Conservation (phyloP, 805 yeast genomes). For the Schizosaccharomyces octosporus region DNA sequence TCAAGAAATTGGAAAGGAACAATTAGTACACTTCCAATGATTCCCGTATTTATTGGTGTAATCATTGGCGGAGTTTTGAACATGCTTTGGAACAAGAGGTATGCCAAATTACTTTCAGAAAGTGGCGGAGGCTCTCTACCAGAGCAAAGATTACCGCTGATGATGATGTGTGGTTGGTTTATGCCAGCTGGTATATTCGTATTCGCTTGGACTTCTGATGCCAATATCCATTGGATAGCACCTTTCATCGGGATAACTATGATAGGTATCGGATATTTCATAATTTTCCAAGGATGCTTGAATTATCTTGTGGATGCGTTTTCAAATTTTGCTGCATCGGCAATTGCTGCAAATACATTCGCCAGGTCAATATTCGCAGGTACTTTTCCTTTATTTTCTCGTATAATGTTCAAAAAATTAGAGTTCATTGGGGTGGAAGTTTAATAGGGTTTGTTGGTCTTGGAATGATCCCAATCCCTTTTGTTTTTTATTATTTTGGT, state of each 20-base stretch:
- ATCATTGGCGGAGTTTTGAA: conserved; percentile 14
- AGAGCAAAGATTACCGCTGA: conserved; percentile 31
- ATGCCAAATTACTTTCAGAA: conserved; percentile 9
- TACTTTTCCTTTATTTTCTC: conserved; percentile 31
- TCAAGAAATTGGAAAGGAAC: conserved; percentile 15
- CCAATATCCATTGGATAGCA: background rate
- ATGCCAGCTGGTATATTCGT: conserved; percentile 33
- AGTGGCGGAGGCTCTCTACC: conserved; percentile 28
- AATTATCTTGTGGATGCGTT: conserved; percentile 55
- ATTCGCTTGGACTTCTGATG: conserved; percentile 35
- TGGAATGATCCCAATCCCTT: conserved; percentile 30
- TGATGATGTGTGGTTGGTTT: conserved; percentile 20
- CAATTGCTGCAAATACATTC: conserved; percentile 58
- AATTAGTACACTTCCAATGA: conserved; percentile 13
- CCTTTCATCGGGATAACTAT: conserved; percentile 31
- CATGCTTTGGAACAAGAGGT: conserved; percentile 11
- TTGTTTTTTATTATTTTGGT: conserved; percentile 27
- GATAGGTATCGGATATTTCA: conserved; percentile 33
- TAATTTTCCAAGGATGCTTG: conserved; percentile 37
- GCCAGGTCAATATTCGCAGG: conserved; percentile 32
- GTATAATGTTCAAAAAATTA: conserved; percentile 29
- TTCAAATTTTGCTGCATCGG: conserved; percentile 39
- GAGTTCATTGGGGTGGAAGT: conserved; percentile 37
- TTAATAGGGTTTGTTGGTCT: conserved; percentile 27
- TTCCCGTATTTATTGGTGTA: conserved; percentile 15